A percentile compares a stretch with the other conserved stretches of the same genome.
These are phyloP conservation scores for Stagonosporopsis tanaceti DNA, from an alignment of 2,329 filamentous ascomycete species.

Conservation along the genomic window DNA sequence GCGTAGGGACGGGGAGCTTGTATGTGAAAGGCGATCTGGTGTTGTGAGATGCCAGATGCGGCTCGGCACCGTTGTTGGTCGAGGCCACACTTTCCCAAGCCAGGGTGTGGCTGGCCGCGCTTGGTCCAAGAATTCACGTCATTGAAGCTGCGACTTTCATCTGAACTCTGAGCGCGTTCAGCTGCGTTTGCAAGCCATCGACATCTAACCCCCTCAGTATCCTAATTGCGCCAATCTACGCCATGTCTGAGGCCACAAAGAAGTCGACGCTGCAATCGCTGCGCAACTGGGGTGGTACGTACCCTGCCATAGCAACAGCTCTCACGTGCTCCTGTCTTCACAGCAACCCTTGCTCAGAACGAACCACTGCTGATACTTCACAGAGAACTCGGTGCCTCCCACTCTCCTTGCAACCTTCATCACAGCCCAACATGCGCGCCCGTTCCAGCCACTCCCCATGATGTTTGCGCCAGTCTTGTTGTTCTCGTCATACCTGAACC, in stretches of 20 bases:
- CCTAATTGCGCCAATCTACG: not conserved
- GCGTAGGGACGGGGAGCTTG: not conserved
- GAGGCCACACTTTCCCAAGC: conserved; percentile 41
- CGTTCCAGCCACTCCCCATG: conserved; percentile 71
- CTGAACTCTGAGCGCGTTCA: not conserved
- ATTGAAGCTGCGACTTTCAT: conserved; percentile 20
- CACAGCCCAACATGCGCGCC: conserved; percentile 71
- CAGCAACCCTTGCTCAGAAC: not conserved
- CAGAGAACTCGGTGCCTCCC: conserved; percentile 71
- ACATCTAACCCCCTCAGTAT: not conserved
- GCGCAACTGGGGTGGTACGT: conserved; percentile 62
- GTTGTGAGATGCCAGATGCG: conserved; percentile 23
- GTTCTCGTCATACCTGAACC: conserved; percentile 71
- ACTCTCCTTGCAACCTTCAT: conserved; percentile 71
- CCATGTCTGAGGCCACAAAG: conserved; percentile 33
- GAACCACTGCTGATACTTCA: conserved; percentile 10
- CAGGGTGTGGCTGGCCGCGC: conserved; percentile 29
- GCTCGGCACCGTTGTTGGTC: conserved; percentile 27
- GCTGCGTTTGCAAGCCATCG: not conserved
- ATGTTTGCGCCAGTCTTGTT: conserved; percentile 71
- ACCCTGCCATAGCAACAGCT: conserved; percentile 4
- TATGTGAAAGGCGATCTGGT: conserved; percentile 19
- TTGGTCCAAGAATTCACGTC: conserved; percentile 32
- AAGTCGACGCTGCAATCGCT: conserved; percentile 55
- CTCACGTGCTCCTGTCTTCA: conserved; percentile 30